Conservation (phyloP, 257 asterid genomes). For the Oldenlandia corymbosa region DNA sequence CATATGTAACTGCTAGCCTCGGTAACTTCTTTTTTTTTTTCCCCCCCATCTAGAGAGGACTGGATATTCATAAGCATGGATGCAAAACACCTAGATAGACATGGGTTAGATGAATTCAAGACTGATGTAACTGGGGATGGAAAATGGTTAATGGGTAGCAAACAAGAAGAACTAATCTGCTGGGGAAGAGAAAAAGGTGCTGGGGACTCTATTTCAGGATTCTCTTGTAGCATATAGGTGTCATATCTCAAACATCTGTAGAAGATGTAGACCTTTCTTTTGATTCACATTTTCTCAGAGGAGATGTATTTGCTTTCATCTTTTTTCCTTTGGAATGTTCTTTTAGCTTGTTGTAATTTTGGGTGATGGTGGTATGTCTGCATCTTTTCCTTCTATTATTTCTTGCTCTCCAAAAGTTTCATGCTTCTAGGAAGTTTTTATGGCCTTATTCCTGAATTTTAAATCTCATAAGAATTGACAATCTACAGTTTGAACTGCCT, state of each 20-base stretch:
- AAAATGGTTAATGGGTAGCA: no score
- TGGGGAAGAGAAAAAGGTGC: background rate
- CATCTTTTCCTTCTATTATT: background rate
- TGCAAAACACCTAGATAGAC: background rate
- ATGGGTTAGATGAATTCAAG: background rate
- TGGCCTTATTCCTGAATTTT: background rate
- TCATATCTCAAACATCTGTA: background rate
- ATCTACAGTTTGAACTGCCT: background rate
- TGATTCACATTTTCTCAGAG: background rate
- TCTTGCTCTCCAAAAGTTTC: background rate
- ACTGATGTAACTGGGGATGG: background rate
- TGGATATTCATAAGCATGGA: background rate
- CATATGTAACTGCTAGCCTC: background rate
- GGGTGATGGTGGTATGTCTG: background rate
- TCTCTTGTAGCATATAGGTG: background rate
- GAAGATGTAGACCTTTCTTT: background rate
- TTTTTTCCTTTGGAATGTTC: background rate
- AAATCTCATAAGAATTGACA: no score
- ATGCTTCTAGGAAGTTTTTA: background rate
- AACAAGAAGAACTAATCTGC: background rate
- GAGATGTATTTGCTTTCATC: background rate
- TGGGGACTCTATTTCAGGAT: background rate
- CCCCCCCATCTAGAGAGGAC: no score
- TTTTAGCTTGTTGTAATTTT: background rate
- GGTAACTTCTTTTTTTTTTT: no score